Conservation (phyloP, 169 alveolate species). For the Cryptosporidium bovis region DNA sequence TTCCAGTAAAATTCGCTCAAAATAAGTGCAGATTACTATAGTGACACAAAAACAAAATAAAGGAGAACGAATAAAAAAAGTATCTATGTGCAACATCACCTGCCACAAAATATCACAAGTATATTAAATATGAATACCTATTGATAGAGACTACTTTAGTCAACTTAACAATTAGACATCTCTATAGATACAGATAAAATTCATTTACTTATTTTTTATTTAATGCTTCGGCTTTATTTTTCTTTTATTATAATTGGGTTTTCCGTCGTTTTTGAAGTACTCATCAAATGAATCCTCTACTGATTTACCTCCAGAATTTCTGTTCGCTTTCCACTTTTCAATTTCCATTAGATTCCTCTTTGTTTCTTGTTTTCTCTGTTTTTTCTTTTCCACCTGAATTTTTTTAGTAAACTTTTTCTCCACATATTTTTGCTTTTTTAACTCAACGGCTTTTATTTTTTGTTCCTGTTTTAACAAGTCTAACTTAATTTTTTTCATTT, state of each 20-base stretch:
- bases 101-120: too few relatives aligned
- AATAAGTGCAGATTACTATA: too few relatives aligned
- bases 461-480: slow-evolving; percentile 55
- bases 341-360: slow-evolving; percentile 66
- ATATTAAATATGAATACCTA: too few relatives aligned
- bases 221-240: neutral
- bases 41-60: too few relatives aligned
- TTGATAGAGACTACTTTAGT: too few relatives aligned
- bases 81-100: too few relatives aligned
- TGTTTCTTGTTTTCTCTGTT: slow-evolving; percentile 43
- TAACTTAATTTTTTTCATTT: slow-evolving; percentile 68
- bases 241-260: neutral
- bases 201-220: too few relatives aligned
- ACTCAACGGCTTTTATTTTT: slow-evolving; percentile 45
- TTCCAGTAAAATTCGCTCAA: too few relatives aligned
- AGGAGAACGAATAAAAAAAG: too few relatives aligned
- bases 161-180: too few relatives aligned
- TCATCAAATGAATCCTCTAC: slow-evolving; percentile 70
- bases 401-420: slow-evolving; percentile 66
- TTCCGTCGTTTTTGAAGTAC: slow-evolving; percentile 5
- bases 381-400: slow-evolving; percentile 62
- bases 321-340: slow-evolving; percentile 54
- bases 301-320: neutral
- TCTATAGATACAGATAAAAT: too few relatives aligned
- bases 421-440: slow-evolving; percentile 20